These are phyloP conservation scores for Avena insularis DNA, from an alignment of 176 grass and related monocot species.

Conservation along the genomic window DNA sequence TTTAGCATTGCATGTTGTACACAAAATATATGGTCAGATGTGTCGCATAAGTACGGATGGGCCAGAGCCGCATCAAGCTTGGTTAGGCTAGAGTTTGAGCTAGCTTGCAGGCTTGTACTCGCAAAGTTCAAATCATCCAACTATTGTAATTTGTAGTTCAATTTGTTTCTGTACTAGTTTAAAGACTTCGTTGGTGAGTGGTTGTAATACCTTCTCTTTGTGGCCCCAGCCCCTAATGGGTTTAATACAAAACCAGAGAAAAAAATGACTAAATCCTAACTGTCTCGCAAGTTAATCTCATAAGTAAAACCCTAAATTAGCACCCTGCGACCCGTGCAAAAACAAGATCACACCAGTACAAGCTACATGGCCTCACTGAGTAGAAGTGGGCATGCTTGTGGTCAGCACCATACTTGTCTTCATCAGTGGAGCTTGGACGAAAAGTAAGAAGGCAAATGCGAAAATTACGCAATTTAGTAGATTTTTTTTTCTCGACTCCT, in stretches of 20 bases:
- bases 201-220: constrained; percentile 3
- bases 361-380: neutral
- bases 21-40: neutral
- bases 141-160: constrained; percentile 28
- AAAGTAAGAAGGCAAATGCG: neutral
- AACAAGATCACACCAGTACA: constrained; percentile 1
- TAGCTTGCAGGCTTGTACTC: neutral
- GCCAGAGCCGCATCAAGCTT: neutral
- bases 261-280: constrained; percentile 4
- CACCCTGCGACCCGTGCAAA: neutral
- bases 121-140: constrained; percentile 5
- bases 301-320: constrained; percentile 4
- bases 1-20: constrained; percentile 28
- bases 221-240: neutral
- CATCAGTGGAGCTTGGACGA: neutral
- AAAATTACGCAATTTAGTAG: constrained; percentile 4
- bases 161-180: constrained; percentile 15
- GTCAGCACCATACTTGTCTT: neutral
- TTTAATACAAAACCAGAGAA: constrained; percentile 15
- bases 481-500: neutral
- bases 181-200: neutral
- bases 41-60: constrained; percentile 9
- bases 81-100: neutral
- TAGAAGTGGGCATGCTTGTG: neutral
- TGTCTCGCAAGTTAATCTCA: neutral